A percentile compares a stretch with the other conserved stretches of the same genome.
These are phyloP conservation scores for Gracilaria domingensis DNA, from an alignment of 23 red algal genomes.

Conservation along the genomic window DNA sequence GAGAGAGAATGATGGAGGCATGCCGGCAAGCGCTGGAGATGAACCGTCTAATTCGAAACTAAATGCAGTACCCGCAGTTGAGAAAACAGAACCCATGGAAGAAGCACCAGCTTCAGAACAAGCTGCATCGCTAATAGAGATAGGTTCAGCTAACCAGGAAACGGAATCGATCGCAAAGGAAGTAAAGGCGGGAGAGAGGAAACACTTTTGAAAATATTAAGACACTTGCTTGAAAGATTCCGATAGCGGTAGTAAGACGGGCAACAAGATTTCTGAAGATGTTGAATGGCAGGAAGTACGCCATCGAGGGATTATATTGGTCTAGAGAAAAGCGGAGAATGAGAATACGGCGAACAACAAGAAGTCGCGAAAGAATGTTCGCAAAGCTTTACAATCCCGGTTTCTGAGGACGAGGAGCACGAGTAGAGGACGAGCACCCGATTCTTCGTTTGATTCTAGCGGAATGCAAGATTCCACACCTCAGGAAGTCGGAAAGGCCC, in stretches of 20 bases:
- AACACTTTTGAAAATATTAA: not conserved
- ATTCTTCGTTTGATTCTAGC: constrained; percentile 19
- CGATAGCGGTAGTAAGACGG: not conserved
- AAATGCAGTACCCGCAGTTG: not conserved
- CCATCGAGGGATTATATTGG: not conserved
- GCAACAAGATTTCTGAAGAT: not conserved
- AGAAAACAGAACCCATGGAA: not conserved
- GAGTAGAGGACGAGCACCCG: not conserved
- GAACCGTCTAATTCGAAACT: not conserved
- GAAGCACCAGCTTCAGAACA: not conserved
- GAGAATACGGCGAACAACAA: not conserved
- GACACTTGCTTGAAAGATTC: not conserved
- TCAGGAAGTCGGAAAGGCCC: not conserved
- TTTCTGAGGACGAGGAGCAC: not conserved
- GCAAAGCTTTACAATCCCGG: not conserved
- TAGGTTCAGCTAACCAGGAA: not conserved
- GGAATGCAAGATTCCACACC: not conserved
- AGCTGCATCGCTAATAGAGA: not conserved
- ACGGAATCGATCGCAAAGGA: not conserved
- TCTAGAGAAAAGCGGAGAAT: not conserved
- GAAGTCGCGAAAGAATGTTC: not conserved
- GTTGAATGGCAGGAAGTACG: not conserved
- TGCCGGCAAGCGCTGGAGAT: not conserved
- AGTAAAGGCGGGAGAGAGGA: not conserved
- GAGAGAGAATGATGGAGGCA: not conserved